These are phyloP conservation scores for Gyromitra esculenta DNA, from an alignment of 2,329 filamentous ascomycete species.

Conservation along the genomic window DNA sequence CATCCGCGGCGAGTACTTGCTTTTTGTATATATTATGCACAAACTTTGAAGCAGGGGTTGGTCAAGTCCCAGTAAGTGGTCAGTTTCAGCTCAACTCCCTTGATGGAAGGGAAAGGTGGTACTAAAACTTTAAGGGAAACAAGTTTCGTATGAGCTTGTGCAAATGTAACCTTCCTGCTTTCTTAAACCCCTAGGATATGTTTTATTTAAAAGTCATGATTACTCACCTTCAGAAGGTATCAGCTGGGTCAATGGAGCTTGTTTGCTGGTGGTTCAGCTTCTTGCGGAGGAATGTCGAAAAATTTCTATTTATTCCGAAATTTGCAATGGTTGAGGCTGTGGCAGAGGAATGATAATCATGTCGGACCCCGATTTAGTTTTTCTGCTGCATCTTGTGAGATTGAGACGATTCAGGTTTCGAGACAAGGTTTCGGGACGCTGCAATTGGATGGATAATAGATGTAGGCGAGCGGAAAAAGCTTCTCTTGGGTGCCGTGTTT, in stretches of 20 bases:
- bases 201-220: background rate
- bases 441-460: background rate
- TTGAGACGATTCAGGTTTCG: slow-evolving; percentile 1
- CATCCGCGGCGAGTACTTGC: background rate
- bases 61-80: too few relatives aligned
- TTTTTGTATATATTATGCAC: background rate
- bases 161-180: background rate
- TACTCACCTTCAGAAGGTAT: background rate
- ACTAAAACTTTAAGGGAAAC: background rate
- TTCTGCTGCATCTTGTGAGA: background rate
- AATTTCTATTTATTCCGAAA: background rate
- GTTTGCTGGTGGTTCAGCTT: background rate
- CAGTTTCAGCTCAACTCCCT: background rate
- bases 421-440: background rate
- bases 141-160: background rate
- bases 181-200: background rate
- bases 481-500: slow-evolving; percentile 6
- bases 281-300: background rate
- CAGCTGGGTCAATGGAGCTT: background rate
- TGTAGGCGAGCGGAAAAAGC: slow-evolving; percentile 6
- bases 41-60: background rate
- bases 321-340: background rate
- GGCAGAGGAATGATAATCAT: slow-evolving; percentile 1
- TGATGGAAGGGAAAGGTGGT: background rate
- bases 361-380: background rate